These are phyloP conservation scores for Hyaloscypha hepaticicola DNA, from an alignment of 495 filamentous ascomycete species.

Conservation along the genomic window DNA sequence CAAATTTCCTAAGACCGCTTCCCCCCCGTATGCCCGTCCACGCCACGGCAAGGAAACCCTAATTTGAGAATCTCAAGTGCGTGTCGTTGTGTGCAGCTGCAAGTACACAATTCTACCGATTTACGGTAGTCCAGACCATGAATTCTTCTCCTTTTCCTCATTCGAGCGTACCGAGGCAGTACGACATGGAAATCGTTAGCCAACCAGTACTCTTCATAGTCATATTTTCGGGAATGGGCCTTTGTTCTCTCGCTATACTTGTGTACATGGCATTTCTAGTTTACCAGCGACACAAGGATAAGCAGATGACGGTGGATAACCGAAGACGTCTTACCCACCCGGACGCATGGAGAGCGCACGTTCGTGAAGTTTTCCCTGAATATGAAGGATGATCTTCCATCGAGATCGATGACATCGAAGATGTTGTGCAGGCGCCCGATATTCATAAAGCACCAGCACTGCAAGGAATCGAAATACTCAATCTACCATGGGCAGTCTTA, in stretches of 20 bases:
- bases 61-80: not conserved
- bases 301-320: not conserved
- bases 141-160: not conserved
- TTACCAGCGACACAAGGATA: not conserved
- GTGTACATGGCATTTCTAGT: constrained; percentile 16
- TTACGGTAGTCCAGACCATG: not conserved
- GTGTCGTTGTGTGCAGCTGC: not conserved
- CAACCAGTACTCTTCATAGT: constrained; percentile 15
- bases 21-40: not conserved
- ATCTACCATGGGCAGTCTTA: too few species aligned
- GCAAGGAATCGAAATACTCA: too few species aligned
- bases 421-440: not conserved
- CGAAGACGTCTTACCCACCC: not conserved
- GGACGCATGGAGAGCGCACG: not conserved
- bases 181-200: constrained; percentile 5
- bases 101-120: not conserved
- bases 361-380: not conserved
- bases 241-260: constrained; percentile 6
- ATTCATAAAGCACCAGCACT: too few species aligned
- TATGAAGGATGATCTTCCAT: not conserved
- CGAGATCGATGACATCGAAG: not conserved
- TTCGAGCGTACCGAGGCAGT: not conserved
- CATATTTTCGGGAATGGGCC: constrained; percentile 13
- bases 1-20: not conserved
- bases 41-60: not conserved